These are phyloP conservation scores for Pulicaria dysenterica DNA, from an alignment of 129 eudicot genomes.

Conservation along the genomic window DNA sequence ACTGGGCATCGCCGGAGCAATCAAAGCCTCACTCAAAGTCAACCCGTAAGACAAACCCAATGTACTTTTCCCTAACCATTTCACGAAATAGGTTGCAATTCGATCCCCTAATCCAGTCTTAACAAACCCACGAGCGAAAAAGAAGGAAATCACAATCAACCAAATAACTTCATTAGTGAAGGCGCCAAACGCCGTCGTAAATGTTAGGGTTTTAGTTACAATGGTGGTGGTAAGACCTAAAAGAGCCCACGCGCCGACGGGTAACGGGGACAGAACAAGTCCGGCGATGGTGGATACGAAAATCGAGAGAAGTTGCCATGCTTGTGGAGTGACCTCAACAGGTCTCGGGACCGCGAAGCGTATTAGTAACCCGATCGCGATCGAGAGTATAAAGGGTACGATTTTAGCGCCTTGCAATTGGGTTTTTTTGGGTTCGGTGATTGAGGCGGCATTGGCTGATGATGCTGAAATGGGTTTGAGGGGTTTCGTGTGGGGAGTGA, in stretches of 20 bases:
- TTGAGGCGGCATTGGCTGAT: conserved; percentile 23
- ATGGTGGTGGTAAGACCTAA: conserved; percentile 62
- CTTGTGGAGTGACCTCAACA: conserved; percentile 67
- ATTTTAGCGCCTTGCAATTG: conserved; percentile 54
- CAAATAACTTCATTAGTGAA: conserved; percentile 89
- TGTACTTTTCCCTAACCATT: conserved; percentile 86
- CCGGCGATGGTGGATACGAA: conserved; percentile 86
- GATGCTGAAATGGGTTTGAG: conserved; percentile 33
- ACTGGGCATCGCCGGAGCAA: conserved; percentile 98
- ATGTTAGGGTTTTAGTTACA: conserved; percentile 59
- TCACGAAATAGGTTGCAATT: conserved; percentile 85
- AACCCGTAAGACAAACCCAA: conserved; percentile 86
- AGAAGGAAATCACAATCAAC: conserved; percentile 85
- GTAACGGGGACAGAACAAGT: conserved; percentile 71
- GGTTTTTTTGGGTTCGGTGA: conserved; percentile 36
- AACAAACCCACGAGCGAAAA: conserved; percentile 83
- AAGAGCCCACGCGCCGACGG: conserved; percentile 95
- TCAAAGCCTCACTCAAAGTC: conserved; percentile 82
- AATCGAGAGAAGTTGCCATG: conserved; percentile 79
- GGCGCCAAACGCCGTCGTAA: conserved; percentile 65
- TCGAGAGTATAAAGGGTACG: conserved; percentile 52
- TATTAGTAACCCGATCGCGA: conserved; percentile 56
- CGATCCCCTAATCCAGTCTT: conserved; percentile 88
- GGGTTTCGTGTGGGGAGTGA: conserved; percentile 33
- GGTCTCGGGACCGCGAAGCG: conserved; percentile 72